A percentile compares a stretch with the other conserved stretches of the same genome.
Evolutionary conservation across 768 basidiomycete species (phyloP).

Genomic region (Kwoniella mangroviensis): DNA sequence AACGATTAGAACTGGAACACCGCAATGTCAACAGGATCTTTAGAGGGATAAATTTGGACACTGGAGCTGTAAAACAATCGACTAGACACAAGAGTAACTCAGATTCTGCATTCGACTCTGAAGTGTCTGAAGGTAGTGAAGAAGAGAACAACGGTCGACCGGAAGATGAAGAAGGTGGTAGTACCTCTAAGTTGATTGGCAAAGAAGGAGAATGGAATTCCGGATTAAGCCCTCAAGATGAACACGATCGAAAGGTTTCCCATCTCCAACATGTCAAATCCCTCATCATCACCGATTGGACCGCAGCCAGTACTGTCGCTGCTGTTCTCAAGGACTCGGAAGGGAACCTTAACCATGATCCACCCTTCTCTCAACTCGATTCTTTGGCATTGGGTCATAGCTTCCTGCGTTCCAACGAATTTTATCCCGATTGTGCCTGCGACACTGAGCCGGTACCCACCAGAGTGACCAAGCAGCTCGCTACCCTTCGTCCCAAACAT

Average conservation of each 20-base stretch:
- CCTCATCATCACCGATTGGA: conserved; percentile 11
- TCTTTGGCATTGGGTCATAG: background rate
- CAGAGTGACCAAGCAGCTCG: background rate
- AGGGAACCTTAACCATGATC: too few species aligned
- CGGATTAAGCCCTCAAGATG: background rate
- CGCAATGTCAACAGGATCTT: background rate
- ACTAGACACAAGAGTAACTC: too few species aligned
- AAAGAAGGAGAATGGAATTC: too few species aligned
- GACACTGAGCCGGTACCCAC: background rate
- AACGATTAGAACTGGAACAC: background rate
- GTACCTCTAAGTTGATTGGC: too few species aligned
- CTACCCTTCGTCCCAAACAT: too few species aligned
- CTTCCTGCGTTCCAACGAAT: background rate
- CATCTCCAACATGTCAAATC: conserved; percentile 3
- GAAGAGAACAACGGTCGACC: too few species aligned
- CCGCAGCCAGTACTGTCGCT: background rate
- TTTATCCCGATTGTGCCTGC: conserved; percentile 10
- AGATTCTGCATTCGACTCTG: too few species aligned
- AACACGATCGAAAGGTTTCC: background rate
- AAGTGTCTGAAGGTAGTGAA: too few species aligned
- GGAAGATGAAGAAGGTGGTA: too few species aligned
- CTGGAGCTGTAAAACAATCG: too few species aligned
- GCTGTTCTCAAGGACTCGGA: too few species aligned
- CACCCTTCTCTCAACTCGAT: background rate
- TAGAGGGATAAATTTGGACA: background rate